phyloP scores from a whole-genome alignment of 345 rosid species.

The Hypericum perforatum region DNA sequence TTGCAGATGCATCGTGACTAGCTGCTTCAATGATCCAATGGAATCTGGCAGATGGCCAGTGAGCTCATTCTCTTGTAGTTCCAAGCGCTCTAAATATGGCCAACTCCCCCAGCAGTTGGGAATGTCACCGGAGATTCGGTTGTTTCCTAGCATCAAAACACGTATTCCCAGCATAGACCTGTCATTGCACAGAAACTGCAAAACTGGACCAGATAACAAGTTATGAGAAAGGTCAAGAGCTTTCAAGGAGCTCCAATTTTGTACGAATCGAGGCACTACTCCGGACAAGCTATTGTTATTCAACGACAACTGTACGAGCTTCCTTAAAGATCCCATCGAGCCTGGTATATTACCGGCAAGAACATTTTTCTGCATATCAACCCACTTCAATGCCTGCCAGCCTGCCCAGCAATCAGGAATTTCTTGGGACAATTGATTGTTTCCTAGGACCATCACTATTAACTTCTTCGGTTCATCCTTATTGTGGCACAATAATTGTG shows the following conservation, averaged over 20 bases:
- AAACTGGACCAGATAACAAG: slow-evolving; percentile 32
- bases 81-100: slow-evolving; percentile 1
- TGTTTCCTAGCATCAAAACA: slow-evolving; percentile 12
- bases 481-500: slow-evolving; percentile 18
- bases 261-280: no score
- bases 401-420: no score
- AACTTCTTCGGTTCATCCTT: slow-evolving; percentile 36
- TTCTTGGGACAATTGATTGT: slow-evolving; percentile 20
- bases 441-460: slow-evolving; percentile 23
- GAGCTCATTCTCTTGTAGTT: slow-evolving; percentile 9
- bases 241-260: no score
- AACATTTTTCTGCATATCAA: no score
- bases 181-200: slow-evolving; percentile 28
- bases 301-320: no score
- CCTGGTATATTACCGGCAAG: no score
- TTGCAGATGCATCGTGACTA: neutral
- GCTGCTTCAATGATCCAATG: neutral
- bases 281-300: no score
- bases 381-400: no score
- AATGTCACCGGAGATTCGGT: slow-evolving; percentile 5
- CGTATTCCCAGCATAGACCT: slow-evolving; percentile 31
- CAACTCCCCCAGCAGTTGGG: slow-evolving; percentile 7
- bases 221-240: no score
- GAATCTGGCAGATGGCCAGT: slow-evolving; percentile 10
- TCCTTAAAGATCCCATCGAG: no score